Base-by-base conservation (phyloP, 768 basidiomycete species). In the Hericium rajendrae region DNA sequence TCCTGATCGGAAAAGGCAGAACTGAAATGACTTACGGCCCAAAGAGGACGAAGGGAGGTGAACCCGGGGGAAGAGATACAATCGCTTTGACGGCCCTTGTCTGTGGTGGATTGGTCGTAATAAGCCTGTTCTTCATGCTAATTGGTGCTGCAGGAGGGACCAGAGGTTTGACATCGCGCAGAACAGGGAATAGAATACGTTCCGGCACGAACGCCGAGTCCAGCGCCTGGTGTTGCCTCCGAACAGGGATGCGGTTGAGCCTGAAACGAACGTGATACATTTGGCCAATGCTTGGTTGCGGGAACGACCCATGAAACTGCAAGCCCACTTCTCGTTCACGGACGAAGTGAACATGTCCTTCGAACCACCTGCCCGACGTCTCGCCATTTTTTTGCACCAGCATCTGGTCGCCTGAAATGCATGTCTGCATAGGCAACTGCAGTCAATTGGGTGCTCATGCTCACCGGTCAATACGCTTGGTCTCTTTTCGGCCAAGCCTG, bases 391-490 rank as follows among this genome's bases (percentile, higher is more conserved):
- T 48, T 55, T 69, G 69, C 4, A 69, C 67, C 10, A 67, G 60
- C 32, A 73, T 69, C 0, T 53, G 58, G 56, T 72, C 72, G 8
- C 71, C 72, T 69, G 54, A 57, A 51, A 55, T 59, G 50, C 20
- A 65, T 59, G 57, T 54, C 13, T 53, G 70, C 26, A 28, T 69
- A 70, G 53, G 76, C 74, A 57, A 13, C 28, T 5, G n/a, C 2
- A 16, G 32, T 37, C 6, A 32, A 18, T 37, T 3, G 38, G 5
- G 53, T 18, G 13, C 5, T 18, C n/a, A 24, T 64, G 74, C 65
- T 78, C 73, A 53, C 82, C 83, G 16, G 81, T 73, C 16, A 83
- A 71, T 15, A 84, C 79, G 20, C 78, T 80, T 0, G 82, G 83
- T 3, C 82, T 72, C 51, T 78, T 78, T 67, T 84, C 81, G 2